These are phyloP conservation scores for Kurtzmaniella cleridarum DNA, from an alignment of 805 yeast genomes.

Conservation along the genomic window DNA sequence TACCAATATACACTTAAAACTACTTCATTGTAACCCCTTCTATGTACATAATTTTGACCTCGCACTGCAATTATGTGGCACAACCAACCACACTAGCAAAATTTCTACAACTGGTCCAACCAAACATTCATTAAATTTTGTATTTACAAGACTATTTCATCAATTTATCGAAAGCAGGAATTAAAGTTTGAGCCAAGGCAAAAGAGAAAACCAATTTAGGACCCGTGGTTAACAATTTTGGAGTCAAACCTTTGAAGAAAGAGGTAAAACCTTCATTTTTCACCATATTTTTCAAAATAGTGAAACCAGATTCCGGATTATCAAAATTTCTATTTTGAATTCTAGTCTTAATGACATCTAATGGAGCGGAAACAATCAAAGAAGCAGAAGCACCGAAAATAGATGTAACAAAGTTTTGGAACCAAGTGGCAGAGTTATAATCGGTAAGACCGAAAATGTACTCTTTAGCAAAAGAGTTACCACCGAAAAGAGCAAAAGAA, in stretches of 20 bases:
- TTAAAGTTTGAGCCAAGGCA: constrained; percentile 94
- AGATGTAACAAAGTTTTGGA: constrained; percentile 90
- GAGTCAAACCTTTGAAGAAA: constrained; percentile 95
- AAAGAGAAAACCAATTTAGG: constrained; percentile 98
- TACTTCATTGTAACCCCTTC: no score
- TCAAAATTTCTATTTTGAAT: constrained; percentile 96
- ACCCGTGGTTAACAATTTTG: constrained; percentile 94
- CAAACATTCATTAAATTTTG: no score
- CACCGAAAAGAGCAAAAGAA: constrained; percentile 95
- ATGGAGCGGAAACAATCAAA: constrained; percentile 92
- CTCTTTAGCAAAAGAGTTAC: constrained; percentile 98
- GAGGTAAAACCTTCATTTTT: constrained; percentile 85
- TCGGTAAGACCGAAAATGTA: constrained; percentile 82
- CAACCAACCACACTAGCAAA: no score
- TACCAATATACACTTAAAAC: no score
- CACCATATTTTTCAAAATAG: constrained; percentile 87
- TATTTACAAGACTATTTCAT: constrained; percentile 23
- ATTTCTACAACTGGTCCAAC: no score
- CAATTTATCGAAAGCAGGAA: constrained; percentile 87
- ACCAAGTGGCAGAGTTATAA: constrained; percentile 89
- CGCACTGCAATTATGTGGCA: no score
- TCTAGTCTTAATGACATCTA: constrained; percentile 97
- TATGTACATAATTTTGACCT: no score
- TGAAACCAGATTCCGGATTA: constrained; percentile 90
- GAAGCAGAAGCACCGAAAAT: constrained; percentile 97